Conservation (phyloP, 2,329 filamentous ascomycete genomes). For the Kalaharituber pfeilii region DNA sequence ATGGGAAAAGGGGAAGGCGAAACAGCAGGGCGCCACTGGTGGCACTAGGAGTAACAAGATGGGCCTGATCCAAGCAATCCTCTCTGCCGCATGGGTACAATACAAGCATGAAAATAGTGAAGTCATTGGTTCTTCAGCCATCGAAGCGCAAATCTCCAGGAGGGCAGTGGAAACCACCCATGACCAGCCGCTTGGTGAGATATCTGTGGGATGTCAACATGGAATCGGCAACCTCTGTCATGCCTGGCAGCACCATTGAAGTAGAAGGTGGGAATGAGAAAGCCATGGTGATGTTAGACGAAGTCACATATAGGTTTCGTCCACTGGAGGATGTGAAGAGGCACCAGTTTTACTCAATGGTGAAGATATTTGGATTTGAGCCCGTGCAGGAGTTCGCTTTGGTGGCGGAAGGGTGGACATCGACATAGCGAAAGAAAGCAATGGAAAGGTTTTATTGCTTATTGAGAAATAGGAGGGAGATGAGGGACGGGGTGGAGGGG, state of each 20-base stretch:
- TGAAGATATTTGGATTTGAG: constrained; percentile 46
- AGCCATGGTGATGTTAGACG: constrained; percentile 28
- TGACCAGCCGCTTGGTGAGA: constrained; percentile 22
- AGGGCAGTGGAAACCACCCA: constrained; percentile 46
- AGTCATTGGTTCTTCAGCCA: constrained; percentile 75
- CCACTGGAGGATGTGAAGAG: constrained; percentile 57
- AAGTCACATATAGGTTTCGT: constrained; percentile 36
- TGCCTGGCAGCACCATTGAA: neutral
- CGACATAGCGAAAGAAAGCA: constrained; percentile 59
- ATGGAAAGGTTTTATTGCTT: constrained; percentile 62
- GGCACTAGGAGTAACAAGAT: constrained; percentile 21
- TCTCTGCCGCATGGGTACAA: constrained; percentile 71
- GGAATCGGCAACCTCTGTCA: neutral
- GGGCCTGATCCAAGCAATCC: constrained; percentile 75
- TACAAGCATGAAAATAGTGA: constrained; percentile 96
- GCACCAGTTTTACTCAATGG: constrained; percentile 85
- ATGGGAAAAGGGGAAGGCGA: constrained; percentile 29
- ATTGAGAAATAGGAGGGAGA: constrained; percentile 26
- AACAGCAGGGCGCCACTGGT: constrained; percentile 27
- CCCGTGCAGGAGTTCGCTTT: constrained; percentile 68
- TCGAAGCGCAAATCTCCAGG: constrained; percentile 71
- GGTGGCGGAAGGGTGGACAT: constrained; percentile 77
- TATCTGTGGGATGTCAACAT: neutral
- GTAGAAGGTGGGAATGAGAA: constrained; percentile 13
- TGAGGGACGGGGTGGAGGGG: constrained; percentile 6